Conservation (phyloP, 768 basidiomycete genomes). For the Boletus speciosus region DNA sequence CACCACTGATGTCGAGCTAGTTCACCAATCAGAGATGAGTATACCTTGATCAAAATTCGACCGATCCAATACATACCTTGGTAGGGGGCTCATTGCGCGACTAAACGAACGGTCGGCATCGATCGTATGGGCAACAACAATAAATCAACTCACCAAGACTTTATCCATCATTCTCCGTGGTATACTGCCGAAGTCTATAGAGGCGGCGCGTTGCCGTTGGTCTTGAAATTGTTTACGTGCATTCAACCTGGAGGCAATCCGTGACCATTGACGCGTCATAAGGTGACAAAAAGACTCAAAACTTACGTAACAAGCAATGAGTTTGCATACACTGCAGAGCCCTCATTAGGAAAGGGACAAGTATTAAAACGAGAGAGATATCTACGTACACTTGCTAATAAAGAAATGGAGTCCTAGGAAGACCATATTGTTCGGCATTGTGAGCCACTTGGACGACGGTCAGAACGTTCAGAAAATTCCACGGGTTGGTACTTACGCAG, state of each 20-base stretch:
- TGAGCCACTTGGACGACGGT: slow-evolving; percentile 37
- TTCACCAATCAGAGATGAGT: background rate
- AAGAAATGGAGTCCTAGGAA: slow-evolving; percentile 54
- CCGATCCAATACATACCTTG: slow-evolving; percentile 15
- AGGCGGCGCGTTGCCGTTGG: slow-evolving; percentile 28
- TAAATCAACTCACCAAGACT: slow-evolving; percentile 11
- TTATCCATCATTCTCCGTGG: slow-evolving; percentile 11
- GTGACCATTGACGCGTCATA: background rate
- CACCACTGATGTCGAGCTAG: slow-evolving; percentile 30
- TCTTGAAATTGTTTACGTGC: slow-evolving; percentile 33
- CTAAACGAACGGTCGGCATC: background rate
- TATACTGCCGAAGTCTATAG: slow-evolving; percentile 22
- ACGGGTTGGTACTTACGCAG: slow-evolving; percentile 32
- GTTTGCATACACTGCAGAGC: slow-evolving; percentile 45
- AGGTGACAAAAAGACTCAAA: background rate
- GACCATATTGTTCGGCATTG: slow-evolving; percentile 44
- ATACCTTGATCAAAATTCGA: background rate
- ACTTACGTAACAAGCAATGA: slow-evolving; percentile 45
- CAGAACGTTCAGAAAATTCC: background rate
- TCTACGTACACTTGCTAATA: slow-evolving; percentile 45
- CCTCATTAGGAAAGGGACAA: background rate
- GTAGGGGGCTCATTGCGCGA: slow-evolving; percentile 9
- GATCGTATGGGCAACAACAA: background rate
- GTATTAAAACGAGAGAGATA: background rate
- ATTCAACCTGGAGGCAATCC: slow-evolving; percentile 30